A percentile compares a stretch with the other conserved stretches of the same genome.
phyloP scores from a whole-genome alignment of 495 filamentous ascomycete species.

The Polyplosphaeria fusca region DNA sequence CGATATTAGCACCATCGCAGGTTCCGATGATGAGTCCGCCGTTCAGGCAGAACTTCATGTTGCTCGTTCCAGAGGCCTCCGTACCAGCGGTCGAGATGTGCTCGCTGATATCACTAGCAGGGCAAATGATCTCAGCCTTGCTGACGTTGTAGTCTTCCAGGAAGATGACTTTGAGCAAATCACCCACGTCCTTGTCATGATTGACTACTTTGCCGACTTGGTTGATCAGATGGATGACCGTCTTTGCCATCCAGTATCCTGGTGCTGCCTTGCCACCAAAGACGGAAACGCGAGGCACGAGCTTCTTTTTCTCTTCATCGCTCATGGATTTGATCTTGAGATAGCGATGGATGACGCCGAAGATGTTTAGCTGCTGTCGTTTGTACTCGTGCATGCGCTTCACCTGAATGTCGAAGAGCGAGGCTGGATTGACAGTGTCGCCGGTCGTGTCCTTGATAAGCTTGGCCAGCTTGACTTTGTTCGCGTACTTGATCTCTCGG shows the following conservation, averaged over 20 bases:
- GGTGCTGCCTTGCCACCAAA: slow-evolving; percentile 97
- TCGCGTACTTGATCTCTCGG: slow-evolving; percentile 79
- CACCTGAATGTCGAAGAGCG: slow-evolving; percentile 94
- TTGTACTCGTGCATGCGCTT: slow-evolving; percentile 99
- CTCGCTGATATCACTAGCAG: slow-evolving; percentile 94
- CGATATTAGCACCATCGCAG: slow-evolving; percentile 96
- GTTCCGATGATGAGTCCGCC: slow-evolving; percentile 96
- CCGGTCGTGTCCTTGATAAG: slow-evolving; percentile 79
- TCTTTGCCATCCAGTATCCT: slow-evolving; percentile 99
- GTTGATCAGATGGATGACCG: slow-evolving; percentile 95
- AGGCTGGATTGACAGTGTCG: slow-evolving; percentile 77
- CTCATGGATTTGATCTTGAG: slow-evolving; percentile 81
- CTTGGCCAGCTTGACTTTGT: slow-evolving; percentile 79
- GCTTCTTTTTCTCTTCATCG: slow-evolving; percentile 80
- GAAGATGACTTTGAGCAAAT: slow-evolving; percentile 95
- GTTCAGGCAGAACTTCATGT: slow-evolving; percentile 99
- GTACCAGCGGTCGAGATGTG: slow-evolving; percentile 98
- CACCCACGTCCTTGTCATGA: slow-evolving; percentile 83
- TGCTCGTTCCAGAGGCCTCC: slow-evolving; percentile 67
- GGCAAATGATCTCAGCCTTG: slow-evolving; percentile 95
- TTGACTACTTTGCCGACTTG: slow-evolving; percentile 89
- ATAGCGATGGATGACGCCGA: slow-evolving; percentile 94
- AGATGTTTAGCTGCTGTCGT: slow-evolving; percentile 98
- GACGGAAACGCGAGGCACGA: slow-evolving; percentile 88
- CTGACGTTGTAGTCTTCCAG: slow-evolving; percentile 98